Evolutionary conservation across 148 eudicot species (phyloP).

Genomic region (Limonium bicolor): DNA sequence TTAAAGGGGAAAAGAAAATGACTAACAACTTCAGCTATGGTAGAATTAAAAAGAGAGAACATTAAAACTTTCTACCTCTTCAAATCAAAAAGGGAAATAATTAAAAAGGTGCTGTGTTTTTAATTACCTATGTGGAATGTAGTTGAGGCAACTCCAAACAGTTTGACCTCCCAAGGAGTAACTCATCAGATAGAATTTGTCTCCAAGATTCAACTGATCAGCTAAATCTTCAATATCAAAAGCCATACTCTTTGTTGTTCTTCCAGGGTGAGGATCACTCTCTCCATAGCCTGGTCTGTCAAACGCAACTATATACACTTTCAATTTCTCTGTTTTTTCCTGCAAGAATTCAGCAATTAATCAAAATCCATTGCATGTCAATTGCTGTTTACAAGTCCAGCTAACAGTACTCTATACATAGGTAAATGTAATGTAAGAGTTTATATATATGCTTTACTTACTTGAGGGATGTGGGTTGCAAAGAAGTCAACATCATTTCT

Average conservation of each 20-base stretch:
- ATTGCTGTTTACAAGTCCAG: too few relatives aligned
- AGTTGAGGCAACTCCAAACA: slow-evolving; percentile 51
- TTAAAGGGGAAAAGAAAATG: too few relatives aligned
- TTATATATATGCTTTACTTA: too few relatives aligned
- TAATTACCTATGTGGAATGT: slow-evolving; percentile 64
- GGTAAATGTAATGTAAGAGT: too few relatives aligned
- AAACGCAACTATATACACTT: slow-evolving; percentile 45
- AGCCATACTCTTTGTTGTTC: slow-evolving; percentile 34
- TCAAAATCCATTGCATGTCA: too few relatives aligned
- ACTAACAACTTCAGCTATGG: too few relatives aligned
- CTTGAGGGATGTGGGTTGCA: too few relatives aligned
- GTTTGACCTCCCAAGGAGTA: slow-evolving; percentile 56
- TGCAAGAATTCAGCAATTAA: slow-evolving; percentile 12
- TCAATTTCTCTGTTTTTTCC: slow-evolving; percentile 33
- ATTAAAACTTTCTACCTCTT: not conserved
- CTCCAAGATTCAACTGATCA: slow-evolving; percentile 48
- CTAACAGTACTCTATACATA: too few relatives aligned
- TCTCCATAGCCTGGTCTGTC: slow-evolving; percentile 79
- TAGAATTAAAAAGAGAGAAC: not conserved
- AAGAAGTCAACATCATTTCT: too few relatives aligned
- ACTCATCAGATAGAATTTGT: slow-evolving; percentile 49
- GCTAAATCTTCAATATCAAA: slow-evolving; percentile 65
- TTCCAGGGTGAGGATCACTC: slow-evolving; percentile 56
- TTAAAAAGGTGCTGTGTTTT: not conserved
- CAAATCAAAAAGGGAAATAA: not conserved